Conservation (phyloP, 805 yeast genomes). For the Ogataea degrootiae region DNA sequence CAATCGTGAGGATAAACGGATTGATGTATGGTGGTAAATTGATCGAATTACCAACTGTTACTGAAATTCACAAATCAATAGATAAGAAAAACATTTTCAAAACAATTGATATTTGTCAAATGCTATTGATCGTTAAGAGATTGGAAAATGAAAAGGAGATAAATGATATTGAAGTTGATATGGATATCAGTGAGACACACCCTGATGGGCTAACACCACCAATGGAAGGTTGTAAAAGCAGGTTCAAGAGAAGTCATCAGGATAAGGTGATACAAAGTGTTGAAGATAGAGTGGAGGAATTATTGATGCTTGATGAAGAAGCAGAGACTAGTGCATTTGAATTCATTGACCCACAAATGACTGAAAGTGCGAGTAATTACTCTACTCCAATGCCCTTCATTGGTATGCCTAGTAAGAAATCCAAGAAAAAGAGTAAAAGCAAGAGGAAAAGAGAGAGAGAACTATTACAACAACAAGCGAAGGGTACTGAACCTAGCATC, state of each 20-base stretch:
- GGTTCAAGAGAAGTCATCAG: conserved; percentile 68
- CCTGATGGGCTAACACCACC: conserved; percentile 87
- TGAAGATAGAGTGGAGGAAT: conserved; percentile 72
- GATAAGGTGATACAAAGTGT: conserved; percentile 70
- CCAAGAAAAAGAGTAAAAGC: conserved; percentile 16
- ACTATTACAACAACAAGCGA: not conserved
- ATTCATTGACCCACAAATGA: conserved; percentile 52
- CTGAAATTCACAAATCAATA: conserved; percentile 83
- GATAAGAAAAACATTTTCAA: conserved; percentile 88
- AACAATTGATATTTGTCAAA: conserved; percentile 80
- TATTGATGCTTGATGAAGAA: conserved; percentile 70
- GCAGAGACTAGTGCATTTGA: conserved; percentile 81
- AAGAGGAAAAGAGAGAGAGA: not conserved
- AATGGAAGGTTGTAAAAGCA: conserved; percentile 61
- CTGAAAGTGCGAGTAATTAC: conserved; percentile 32
- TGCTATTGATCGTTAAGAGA: conserved; percentile 66
- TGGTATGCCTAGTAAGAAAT: conserved; percentile 14
- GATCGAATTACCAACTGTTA: conserved; percentile 83
- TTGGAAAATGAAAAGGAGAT: conserved; percentile 42
- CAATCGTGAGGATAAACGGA: conserved; percentile 68
- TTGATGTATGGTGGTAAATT: conserved; percentile 75
- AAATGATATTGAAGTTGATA: conserved; percentile 36
- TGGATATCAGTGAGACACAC: conserved; percentile 39
- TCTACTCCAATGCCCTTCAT: conserved; percentile 18
- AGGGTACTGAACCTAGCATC: not conserved